These are phyloP conservation scores for Moricandia moricandioides DNA, from an alignment of 345 rosid species.

Conservation along the genomic window DNA sequence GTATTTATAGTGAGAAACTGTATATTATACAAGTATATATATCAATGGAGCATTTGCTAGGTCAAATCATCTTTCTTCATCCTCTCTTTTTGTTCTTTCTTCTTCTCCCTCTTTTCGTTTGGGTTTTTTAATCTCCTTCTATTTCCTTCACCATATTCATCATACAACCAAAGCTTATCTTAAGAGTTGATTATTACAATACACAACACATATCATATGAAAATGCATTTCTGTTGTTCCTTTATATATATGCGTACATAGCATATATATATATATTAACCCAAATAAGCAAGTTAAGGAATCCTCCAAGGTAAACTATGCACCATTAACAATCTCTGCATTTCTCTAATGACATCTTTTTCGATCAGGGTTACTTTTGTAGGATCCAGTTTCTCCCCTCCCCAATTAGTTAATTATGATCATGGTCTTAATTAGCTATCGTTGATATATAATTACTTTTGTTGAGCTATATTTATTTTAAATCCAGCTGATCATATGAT, in stretches of 20 bases:
- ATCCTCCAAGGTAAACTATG: conserved; percentile 25
- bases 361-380: conserved; percentile 1
- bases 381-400: neutral
- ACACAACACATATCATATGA: neutral
- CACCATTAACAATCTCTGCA: conserved; percentile 7
- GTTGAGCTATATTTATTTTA: neutral
- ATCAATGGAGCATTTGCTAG: neutral
- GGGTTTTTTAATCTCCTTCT: neutral
- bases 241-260: neutral
- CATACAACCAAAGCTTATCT: neutral
- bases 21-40: neutral
- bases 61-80: neutral
- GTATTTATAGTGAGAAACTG: neutral
- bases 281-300: conserved; percentile 1
- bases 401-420: neutral
- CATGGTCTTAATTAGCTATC: neutral
- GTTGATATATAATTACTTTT: neutral
- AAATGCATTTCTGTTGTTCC: neutral
- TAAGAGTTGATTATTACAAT: neutral
- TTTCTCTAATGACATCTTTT: neutral
- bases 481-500: neutral
- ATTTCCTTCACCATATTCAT: neutral
- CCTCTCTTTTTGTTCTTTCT: neutral
- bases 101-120: neutral
- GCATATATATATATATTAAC: neutral